Percentiles rank a stretch among this genome's conserved stretches.
Evolutionary conservation across 805 yeast genomes (phyloP).

Genomic region (Tetrapisispora nanseiensis): DNA sequence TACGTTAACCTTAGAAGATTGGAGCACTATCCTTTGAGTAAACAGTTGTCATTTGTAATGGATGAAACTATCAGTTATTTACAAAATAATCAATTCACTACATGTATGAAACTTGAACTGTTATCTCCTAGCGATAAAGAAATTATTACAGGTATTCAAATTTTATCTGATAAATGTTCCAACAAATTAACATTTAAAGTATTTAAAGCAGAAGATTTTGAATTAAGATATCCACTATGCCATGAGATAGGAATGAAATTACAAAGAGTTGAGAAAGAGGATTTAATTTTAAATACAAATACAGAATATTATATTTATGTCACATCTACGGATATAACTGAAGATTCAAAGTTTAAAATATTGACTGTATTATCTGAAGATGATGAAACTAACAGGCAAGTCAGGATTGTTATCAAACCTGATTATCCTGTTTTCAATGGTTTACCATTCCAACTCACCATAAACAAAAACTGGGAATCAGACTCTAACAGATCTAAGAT

Average conservation of each 20-base stretch:
- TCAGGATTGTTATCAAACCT: neutral
- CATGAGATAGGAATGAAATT: constrained; percentile 8
- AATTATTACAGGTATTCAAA: constrained; percentile 10
- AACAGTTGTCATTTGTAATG: neutral
- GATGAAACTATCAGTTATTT: neutral
- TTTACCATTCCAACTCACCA: constrained; percentile 12
- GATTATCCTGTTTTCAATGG: constrained; percentile 4
- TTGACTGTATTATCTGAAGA: neutral
- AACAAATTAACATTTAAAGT: constrained; percentile 17
- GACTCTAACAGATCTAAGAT: constrained; percentile 8
- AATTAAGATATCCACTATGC: constrained; percentile 15
- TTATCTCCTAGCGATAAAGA: constrained; percentile 4
- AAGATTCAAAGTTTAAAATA: neutral
- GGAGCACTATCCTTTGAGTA: neutral
- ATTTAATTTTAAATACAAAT: constrained; percentile 14
- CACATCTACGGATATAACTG: neutral
- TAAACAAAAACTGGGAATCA: constrained; percentile 6
- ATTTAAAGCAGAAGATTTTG: constrained; percentile 15
- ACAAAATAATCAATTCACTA: constrained; percentile 1
- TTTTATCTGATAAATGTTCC: constrained; percentile 7
- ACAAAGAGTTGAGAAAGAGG: constrained; percentile 6
- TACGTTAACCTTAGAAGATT: neutral
- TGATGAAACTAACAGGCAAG: neutral
- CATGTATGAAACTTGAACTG: constrained; percentile 14
- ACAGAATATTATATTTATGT: constrained; percentile 11